A percentile compares a stretch with the other conserved stretches of the same genome.
Evolutionary conservation across 805 yeast species (phyloP).

Genomic region (Priceomyces melissophilus): DNA sequence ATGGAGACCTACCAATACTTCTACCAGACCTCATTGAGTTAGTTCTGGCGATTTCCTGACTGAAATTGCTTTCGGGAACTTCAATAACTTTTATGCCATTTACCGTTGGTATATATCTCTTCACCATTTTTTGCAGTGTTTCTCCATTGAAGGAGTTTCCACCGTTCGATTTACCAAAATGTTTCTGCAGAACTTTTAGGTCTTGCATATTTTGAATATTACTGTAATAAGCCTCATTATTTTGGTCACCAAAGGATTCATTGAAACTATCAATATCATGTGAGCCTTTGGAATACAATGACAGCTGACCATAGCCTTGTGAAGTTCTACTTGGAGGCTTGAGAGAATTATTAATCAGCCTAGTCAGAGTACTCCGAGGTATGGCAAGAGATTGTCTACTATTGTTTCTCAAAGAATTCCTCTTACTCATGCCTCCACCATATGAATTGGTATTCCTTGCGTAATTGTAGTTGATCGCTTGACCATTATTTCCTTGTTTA

Average conservation of each 20-base stretch:
- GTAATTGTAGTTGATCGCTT: slow-evolving; percentile 1
- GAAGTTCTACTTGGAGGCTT: background rate
- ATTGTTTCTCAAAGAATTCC: slow-evolving; percentile 3
- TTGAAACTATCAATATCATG: slow-evolving; percentile 27
- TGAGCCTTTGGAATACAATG: background rate
- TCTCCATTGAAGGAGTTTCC: background rate
- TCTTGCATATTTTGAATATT: slow-evolving; percentile 35
- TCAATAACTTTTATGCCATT: slow-evolving; percentile 67
- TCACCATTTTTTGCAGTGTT: slow-evolving; percentile 45
- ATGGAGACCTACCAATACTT: slow-evolving; percentile 22
- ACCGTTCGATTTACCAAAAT: slow-evolving; percentile 2
- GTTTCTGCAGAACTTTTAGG: slow-evolving; percentile 26
- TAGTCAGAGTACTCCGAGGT: slow-evolving; percentile 2
- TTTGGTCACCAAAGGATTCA: slow-evolving; percentile 29
- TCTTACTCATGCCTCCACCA: background rate
- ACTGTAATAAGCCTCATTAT: slow-evolving; percentile 11
- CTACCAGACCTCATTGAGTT: slow-evolving; percentile 37
- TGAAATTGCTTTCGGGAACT: slow-evolving; percentile 51
- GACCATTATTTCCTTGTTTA: slow-evolving; percentile 2
- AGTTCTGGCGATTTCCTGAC: slow-evolving; percentile 36
- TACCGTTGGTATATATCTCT: slow-evolving; percentile 71
- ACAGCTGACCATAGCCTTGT: background rate
- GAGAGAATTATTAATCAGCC: background rate
- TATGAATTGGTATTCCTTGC: background rate
- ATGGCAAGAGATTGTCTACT: slow-evolving; percentile 6